These are phyloP conservation scores for Podaxis pistillaris DNA, from an alignment of 768 basidiomycete genomes.

Conservation along the genomic window DNA sequence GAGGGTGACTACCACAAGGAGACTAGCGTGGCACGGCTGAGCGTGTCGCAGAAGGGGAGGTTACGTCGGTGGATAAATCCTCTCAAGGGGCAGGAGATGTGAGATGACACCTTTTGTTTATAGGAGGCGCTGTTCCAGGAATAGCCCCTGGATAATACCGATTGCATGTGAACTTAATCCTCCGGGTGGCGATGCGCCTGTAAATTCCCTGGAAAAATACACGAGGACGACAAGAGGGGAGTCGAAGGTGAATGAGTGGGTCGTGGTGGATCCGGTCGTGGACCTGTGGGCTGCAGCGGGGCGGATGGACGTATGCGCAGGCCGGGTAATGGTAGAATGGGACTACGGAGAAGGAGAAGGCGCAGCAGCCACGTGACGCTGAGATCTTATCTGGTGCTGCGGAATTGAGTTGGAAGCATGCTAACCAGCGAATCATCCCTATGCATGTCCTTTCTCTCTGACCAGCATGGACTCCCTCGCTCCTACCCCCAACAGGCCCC, in stretches of 20 bases:
- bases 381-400: constrained; percentile 17
- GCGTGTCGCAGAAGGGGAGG: neutral
- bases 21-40: neutral
- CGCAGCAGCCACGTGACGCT: constrained; percentile 15
- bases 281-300: neutral
- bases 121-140: constrained; percentile 8
- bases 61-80: constrained; percentile 2
- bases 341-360: constrained; percentile 10
- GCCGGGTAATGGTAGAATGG: neutral
- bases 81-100: constrained; percentile 9
- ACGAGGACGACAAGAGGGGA: neutral
- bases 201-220: neutral
- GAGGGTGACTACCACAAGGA: neutral
- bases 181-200: constrained; percentile 10
- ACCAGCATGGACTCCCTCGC: constrained; percentile 16
- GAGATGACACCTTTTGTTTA: constrained; percentile 1
- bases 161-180: neutral
- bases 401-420: constrained; percentile 14
- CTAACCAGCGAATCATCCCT: constrained; percentile 3
- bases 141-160: constrained; percentile 12
- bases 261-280: neutral
- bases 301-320: neutral
- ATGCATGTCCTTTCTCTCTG: constrained; percentile 19
- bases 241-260: neutral
- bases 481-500: constrained; percentile 20